Conservation (phyloP, 2,329 filamentous ascomycete species). For the Epichloe coenophiala region DNA sequence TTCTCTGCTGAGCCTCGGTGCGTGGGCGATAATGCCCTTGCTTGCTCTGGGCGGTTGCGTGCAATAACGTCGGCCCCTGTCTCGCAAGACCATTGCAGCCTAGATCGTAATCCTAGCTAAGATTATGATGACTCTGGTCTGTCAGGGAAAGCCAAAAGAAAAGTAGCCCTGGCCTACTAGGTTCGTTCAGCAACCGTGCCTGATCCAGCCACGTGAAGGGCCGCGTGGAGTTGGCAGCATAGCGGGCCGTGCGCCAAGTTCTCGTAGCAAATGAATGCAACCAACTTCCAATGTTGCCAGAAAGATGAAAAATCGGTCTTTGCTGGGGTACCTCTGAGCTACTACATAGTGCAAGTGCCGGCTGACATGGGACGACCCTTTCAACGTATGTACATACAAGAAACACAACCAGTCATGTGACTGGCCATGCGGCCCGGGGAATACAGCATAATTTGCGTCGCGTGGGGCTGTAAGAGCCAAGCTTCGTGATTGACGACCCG, state of each 20-base stretch:
- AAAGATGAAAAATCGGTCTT: background rate
- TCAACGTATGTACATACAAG: too few species aligned
- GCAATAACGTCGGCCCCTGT: conserved; percentile 1
- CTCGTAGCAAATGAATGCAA: background rate
- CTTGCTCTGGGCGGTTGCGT: background rate
- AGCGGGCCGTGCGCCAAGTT: conserved; percentile 1
- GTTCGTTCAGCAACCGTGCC: conserved; percentile 4
- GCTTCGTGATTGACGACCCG: background rate
- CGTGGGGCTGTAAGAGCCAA: background rate
- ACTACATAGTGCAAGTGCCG: conserved; percentile 2
- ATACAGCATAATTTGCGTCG: background rate
- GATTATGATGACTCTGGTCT: background rate
- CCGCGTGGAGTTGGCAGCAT: background rate
- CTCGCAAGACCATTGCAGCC: background rate
- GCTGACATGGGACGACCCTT: background rate
- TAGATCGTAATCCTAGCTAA: background rate
- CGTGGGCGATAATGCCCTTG: background rate
- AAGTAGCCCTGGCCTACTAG: background rate
- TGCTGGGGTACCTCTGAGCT: conserved; percentile 1
- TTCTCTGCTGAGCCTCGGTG: conserved; percentile 1
- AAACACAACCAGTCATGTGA: background rate
- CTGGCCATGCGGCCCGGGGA: background rate
- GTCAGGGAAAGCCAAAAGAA: background rate
- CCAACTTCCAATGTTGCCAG: background rate
- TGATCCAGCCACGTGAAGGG: conserved; percentile 5